Evolutionary conservation across 2,329 filamentous ascomycete species (phyloP).

Genomic region (Thelonectria olida): DNA sequence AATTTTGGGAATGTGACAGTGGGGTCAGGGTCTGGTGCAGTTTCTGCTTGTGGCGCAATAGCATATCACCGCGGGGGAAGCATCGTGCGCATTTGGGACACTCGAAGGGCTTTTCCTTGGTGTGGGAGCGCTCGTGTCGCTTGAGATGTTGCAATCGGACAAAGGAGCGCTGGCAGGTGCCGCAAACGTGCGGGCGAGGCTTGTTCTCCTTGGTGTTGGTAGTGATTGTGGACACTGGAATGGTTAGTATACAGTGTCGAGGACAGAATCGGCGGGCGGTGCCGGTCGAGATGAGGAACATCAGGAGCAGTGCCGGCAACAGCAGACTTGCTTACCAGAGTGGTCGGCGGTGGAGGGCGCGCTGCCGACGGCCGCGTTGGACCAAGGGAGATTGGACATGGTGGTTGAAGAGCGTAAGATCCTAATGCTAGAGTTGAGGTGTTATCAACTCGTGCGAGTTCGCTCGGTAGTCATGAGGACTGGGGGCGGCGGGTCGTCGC

Average conservation of each 20-base stretch:
- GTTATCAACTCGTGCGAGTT: no score
- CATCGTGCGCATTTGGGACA: conserved; percentile 94
- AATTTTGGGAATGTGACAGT: conserved; percentile 84
- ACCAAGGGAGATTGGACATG: conserved; percentile 49
- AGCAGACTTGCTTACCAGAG: conserved; percentile 50
- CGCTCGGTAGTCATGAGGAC: no score
- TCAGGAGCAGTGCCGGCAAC: conserved; percentile 45
- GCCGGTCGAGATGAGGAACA: conserved; percentile 40
- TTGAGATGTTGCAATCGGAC: conserved; percentile 96
- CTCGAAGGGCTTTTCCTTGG: conserved; percentile 98
- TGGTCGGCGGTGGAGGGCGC: conserved; percentile 47
- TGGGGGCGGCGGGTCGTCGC: no score
- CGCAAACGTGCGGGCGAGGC: conserved; percentile 92
- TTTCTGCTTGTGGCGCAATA: conserved; percentile 97
- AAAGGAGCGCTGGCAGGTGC: conserved; percentile 90
- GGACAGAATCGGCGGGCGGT: conserved; percentile 28
- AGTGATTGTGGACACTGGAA: conserved; percentile 59
- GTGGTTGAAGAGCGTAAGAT: conserved; percentile 45
- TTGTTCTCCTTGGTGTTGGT: conserved; percentile 77
- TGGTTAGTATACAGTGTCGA: conserved; percentile 43
- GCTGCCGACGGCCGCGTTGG: conserved; percentile 41
- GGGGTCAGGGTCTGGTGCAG: conserved; percentile 92
- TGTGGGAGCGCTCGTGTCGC: conserved; percentile 96
- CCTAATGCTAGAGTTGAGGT: no score
- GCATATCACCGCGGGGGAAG: conserved; percentile 91